Evolutionary conservation across 164 flowering plant species (phyloP).

Genomic region (Vitis amurensis): DNA sequence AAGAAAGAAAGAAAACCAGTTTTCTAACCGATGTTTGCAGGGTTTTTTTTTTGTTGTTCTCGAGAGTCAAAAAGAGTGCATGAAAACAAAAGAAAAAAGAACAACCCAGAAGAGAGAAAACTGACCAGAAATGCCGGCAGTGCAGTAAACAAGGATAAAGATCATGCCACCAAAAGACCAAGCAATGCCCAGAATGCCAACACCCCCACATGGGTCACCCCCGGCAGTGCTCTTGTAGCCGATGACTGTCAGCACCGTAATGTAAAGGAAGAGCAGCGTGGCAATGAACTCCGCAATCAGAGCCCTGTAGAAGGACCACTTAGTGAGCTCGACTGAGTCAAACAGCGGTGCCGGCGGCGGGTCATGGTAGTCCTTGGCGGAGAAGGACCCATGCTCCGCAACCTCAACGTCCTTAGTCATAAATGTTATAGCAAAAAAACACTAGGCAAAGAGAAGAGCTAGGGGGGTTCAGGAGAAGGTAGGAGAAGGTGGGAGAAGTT

Average conservation of each 20-base stretch:
- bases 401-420: constrained; percentile 15
- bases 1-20: too few species aligned
- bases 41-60: too few species aligned
- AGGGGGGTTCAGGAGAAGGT: neutral
- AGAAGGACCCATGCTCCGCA: constrained; percentile 16
- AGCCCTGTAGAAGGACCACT: constrained; percentile 39
- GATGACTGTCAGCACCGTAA: constrained; percentile 26
- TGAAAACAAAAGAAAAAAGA: too few species aligned
- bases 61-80: too few species aligned
- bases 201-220: constrained; percentile 26
- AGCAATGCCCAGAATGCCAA: constrained; percentile 35
- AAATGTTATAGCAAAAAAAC: too few species aligned
- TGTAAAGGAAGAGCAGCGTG: constrained; percentile 28
- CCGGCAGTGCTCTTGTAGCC: constrained; percentile 20
- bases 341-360: constrained; percentile 33
- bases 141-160: constrained; percentile 33
- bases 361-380: constrained; percentile 33
- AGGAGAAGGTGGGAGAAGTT: neutral
- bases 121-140: constrained; percentile 32
- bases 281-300: constrained; percentile 34
- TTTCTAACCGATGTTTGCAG: too few species aligned
- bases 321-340: constrained; percentile 23
- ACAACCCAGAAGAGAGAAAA: too few species aligned
- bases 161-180: constrained; percentile 38
- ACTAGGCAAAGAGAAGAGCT: neutral